A percentile compares a stretch with the other conserved stretches of the same genome.
Evolutionary conservation across 2,329 filamentous ascomycete genomes (phyloP).

Genomic region (Colletotrichum sp.): DNA sequence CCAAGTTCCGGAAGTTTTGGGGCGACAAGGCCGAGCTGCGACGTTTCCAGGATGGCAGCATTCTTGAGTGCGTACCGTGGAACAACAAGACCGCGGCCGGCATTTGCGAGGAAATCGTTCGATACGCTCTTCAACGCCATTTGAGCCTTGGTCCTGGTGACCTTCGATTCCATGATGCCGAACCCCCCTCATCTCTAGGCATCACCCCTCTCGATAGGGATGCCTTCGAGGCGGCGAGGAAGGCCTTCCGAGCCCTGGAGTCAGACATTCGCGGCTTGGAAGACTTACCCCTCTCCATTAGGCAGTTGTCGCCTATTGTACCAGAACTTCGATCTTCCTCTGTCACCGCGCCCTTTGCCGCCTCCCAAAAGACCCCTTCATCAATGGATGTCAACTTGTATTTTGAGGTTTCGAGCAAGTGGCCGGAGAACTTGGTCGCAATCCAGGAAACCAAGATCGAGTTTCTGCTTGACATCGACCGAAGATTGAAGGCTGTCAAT

Average conservation of each 20-base stretch:
- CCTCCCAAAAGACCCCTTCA: slow-evolving; percentile 47
- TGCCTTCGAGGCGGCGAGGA: slow-evolving; percentile 71
- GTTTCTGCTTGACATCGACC: slow-evolving; percentile 79
- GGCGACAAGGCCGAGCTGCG: slow-evolving; percentile 91
- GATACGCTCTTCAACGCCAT: slow-evolving; percentile 74
- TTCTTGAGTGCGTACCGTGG: slow-evolving; percentile 93
- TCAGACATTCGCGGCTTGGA: slow-evolving; percentile 78
- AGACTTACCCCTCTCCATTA: slow-evolving; percentile 84
- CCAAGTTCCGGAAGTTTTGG: slow-evolving; percentile 89
- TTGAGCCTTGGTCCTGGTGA: slow-evolving; percentile 64
- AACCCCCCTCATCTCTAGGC: slow-evolving; percentile 53
- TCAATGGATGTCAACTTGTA: slow-evolving; percentile 84
- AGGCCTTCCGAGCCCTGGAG: slow-evolving; percentile 77
- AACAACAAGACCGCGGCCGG: slow-evolving; percentile 64
- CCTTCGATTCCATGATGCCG: slow-evolving; percentile 55
- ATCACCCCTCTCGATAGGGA: slow-evolving; percentile 53
- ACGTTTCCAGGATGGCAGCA: slow-evolving; percentile 94
- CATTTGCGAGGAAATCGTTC: slow-evolving; percentile 81
- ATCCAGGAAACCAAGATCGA: slow-evolving; percentile 95
- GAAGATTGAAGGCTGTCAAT: slow-evolving; percentile 68
- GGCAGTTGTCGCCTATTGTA: slow-evolving; percentile 77
- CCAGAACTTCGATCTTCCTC: slow-evolving; percentile 78
- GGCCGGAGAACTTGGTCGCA: slow-evolving; percentile 89
- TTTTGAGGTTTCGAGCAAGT: slow-evolving; percentile 91
- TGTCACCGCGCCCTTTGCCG: slow-evolving; percentile 54